These are phyloP conservation scores for Mallotus repandus DNA, from an alignment of 441 rosid genomes.

Conservation along the genomic window DNA sequence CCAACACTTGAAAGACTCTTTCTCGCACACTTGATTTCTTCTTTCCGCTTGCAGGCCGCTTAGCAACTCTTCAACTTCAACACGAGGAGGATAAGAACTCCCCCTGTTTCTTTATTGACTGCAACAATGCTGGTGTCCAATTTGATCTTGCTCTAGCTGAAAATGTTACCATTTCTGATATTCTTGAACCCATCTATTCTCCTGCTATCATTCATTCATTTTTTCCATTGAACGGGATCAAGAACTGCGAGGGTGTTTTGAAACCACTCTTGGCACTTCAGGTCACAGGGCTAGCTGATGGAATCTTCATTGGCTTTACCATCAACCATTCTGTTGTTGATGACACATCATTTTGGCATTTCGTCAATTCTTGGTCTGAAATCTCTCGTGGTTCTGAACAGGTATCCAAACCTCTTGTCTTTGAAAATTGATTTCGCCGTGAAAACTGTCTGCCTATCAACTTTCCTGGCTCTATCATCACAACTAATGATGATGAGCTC, in stretches of 20 bases:
- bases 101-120: constrained; percentile 20
- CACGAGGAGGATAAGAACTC: constrained; percentile 15
- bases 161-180: constrained; percentile 20
- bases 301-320: constrained; percentile 30
- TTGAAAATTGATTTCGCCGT: not conserved
- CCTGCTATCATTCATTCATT: constrained; percentile 12
- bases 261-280: constrained; percentile 41
- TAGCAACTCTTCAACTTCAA: constrained; percentile 26
- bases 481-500: not conserved
- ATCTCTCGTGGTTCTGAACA: not conserved
- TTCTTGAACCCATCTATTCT: constrained; percentile 12
- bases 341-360: constrained; percentile 17
- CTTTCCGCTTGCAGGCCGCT: not conserved
- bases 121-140: constrained; percentile 14
- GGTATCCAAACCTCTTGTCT: not conserved
- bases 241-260: not conserved
- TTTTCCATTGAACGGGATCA: constrained; percentile 12
- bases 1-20: not conserved
- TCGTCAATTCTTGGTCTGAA: constrained; percentile 16
- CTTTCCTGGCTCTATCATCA: not conserved
- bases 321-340: constrained; percentile 4
- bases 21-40: constrained; percentile 6
- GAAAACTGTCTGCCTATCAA: not conserved
- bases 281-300: constrained; percentile 41
- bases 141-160: constrained; percentile 21